Evolutionary conservation across 257 asterid species (phyloP).

Genomic region (Gentiana straminea): DNA sequence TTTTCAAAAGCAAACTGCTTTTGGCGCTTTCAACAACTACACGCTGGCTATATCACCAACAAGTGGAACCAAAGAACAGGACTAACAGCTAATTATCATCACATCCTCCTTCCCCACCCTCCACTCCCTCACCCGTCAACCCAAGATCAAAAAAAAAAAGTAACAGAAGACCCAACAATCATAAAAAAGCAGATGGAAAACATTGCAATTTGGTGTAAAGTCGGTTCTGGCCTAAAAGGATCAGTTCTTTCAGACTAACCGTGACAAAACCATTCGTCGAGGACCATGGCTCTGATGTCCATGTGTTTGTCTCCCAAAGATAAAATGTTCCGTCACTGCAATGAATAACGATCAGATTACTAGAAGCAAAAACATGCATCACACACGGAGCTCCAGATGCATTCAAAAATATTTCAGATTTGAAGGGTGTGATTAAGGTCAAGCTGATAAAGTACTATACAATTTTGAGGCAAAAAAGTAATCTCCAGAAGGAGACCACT

Average conservation of each 20-base stretch:
- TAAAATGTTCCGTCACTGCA: constrained; percentile 96
- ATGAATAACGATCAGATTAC: constrained; percentile 8
- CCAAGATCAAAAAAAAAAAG: background rate
- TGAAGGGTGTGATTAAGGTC: constrained; percentile 4
- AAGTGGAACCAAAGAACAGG: background rate
- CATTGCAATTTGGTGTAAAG: background rate
- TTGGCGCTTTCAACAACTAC: too few relatives aligned
- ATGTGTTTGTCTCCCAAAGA: constrained; percentile 96
- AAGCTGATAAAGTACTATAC: constrained; percentile 33
- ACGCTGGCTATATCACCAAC: background rate
- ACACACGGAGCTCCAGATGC: background rate
- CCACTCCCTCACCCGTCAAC: background rate
- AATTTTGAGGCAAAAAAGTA: constrained; percentile 84
- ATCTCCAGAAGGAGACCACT: constrained; percentile 98
- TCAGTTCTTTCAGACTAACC: constrained; percentile 32
- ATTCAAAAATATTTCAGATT: background rate
- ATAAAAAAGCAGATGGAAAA: background rate
- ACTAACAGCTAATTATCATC: background rate
- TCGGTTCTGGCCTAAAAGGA: constrained; percentile 6
- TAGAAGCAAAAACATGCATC: constrained; percentile 1
- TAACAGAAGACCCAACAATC: background rate
- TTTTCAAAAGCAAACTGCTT: too few relatives aligned
- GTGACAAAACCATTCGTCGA: constrained; percentile 81
- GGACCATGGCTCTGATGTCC: constrained; percentile 99
- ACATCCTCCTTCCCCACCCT: background rate